phyloP scores from a whole-genome alignment of 371 early-diverging fungal genomes.

The Nematocida major region DNA sequence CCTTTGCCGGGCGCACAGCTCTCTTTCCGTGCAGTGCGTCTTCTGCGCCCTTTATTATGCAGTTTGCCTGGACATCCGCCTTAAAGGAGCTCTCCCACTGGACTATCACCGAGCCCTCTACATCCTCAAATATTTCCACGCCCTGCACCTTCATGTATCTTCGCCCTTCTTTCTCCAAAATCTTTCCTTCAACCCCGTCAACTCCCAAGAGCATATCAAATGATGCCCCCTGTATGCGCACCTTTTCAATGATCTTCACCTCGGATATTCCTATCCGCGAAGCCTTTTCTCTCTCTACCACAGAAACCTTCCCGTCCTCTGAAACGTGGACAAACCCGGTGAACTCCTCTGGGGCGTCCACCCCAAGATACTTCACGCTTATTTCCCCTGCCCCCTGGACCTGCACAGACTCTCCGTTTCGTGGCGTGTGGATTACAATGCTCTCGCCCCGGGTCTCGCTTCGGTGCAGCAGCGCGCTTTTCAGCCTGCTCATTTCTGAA shows the following conservation, averaged over 20 bases:
- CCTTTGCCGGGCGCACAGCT: not conserved
- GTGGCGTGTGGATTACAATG: constrained; percentile 76
- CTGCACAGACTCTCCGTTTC: constrained; percentile 82
- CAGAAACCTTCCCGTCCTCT: constrained; percentile 45
- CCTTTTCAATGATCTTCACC: constrained; percentile 27
- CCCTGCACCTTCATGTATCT: constrained; percentile 8
- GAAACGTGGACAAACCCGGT: constrained; percentile 43
- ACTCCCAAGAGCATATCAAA: constrained; percentile 1
- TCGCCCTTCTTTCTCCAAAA: not conserved
- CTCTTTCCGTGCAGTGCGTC: not conserved
- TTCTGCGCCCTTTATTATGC: constrained; percentile 24
- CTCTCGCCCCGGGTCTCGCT: constrained; percentile 74
- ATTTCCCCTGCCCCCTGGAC: constrained; percentile 73
- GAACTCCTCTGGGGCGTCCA: not conserved
- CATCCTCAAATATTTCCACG: constrained; percentile 5
- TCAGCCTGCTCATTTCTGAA: constrained; percentile 89
- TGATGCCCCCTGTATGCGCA: constrained; percentile 19
- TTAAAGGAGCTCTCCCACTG: constrained; percentile 40
- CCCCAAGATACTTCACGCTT: constrained; percentile 42
- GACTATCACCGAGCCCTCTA: not conserved
- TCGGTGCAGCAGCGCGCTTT: constrained; percentile 75
- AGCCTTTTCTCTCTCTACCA: constrained; percentile 14
- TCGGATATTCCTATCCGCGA: constrained; percentile 13
- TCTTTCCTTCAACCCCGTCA: no score
- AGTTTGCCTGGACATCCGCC: constrained; percentile 41